These are phyloP conservation scores for Gymnopus androsaceus DNA, from an alignment of 1,284 basidiomycete species.

Conservation along the genomic window DNA sequence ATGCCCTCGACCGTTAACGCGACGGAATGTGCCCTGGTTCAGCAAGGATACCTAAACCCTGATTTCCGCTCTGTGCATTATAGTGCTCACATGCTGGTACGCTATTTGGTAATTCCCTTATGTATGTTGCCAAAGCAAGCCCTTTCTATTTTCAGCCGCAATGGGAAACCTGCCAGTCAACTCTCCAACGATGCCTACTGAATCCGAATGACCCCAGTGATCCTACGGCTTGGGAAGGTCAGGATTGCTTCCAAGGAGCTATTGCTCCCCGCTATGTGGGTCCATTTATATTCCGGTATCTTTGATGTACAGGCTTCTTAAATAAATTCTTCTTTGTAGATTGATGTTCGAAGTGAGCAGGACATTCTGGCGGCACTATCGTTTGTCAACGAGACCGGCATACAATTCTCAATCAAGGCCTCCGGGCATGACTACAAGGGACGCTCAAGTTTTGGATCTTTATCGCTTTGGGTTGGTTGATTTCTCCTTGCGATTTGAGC, in stretches of 20 bases:
- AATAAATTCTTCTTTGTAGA: conserved; percentile 24
- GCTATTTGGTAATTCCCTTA: conserved; percentile 7
- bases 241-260: conserved; percentile 3
- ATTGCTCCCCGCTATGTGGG: conserved; percentile 6
- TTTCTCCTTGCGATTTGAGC: neutral
- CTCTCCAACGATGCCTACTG: neutral
- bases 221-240: neutral
- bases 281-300: neutral
- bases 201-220: conserved; percentile 5
- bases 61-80: conserved; percentile 29
- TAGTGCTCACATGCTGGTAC: conserved; percentile 32
- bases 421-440: conserved; percentile 45
- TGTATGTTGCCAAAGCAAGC: neutral
- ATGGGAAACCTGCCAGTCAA: conserved; percentile 11
- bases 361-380: conserved; percentile 3
- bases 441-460: conserved; percentile 34
- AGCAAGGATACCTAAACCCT: conserved; percentile 31
- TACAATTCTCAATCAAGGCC: conserved; percentile 42
- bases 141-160: conserved; percentile 21
- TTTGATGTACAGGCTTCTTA: neutral
- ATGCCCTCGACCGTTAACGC: conserved; percentile 18
- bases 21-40: conserved; percentile 28
- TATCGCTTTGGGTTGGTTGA: conserved; percentile 34
- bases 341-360: conserved; percentile 1
- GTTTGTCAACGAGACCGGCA: conserved; percentile 26